Conservation (phyloP, 192 early-diverging fungal genomes). For the Bifiguratus adelaidae region DNA sequence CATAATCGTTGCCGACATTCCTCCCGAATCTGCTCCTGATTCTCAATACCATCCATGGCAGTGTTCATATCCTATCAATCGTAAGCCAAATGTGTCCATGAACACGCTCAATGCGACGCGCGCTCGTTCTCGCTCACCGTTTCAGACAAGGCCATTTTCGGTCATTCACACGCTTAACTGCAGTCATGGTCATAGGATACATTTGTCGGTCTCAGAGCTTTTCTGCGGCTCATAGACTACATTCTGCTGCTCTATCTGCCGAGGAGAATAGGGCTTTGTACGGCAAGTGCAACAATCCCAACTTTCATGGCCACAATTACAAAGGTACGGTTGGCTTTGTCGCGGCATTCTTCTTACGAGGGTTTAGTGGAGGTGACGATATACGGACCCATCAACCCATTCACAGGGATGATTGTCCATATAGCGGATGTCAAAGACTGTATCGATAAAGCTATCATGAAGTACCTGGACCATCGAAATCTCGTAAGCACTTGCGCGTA, state of each 20-base stretch:
- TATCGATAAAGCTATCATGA: slow-evolving; percentile 61
- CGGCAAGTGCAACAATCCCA: slow-evolving; percentile 82
- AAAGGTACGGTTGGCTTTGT: slow-evolving; percentile 34
- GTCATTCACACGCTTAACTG: too few relatives aligned
- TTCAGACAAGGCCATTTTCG: too few relatives aligned
- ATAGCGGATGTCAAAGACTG: slow-evolving; percentile 68
- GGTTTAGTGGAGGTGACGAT: slow-evolving; percentile 56
- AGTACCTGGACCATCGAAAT: slow-evolving; percentile 80
- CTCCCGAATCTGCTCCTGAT: too few relatives aligned
- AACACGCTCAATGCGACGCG: too few relatives aligned
- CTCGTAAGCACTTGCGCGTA: slow-evolving; percentile 32
- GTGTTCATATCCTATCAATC: too few relatives aligned
- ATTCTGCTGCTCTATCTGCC: slow-evolving; percentile 58
- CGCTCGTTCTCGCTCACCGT: too few relatives aligned
- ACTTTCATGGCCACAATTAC: slow-evolving; percentile 91
- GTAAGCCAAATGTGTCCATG: too few relatives aligned
- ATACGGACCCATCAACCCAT: slow-evolving; percentile 61
- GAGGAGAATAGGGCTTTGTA: slow-evolving; percentile 65
- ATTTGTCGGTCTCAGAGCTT: slow-evolving; percentile 71
- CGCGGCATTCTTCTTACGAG: slow-evolving; percentile 1
- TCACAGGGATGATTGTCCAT: slow-evolving; percentile 85
- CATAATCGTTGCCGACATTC: too few relatives aligned
- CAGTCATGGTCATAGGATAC: too few relatives aligned
- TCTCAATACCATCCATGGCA: too few relatives aligned
- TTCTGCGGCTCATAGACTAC: slow-evolving; percentile 83